phyloP scores from a whole-genome alignment of 129 eudicot genomes.

The Escallonia herrerae region DNA sequence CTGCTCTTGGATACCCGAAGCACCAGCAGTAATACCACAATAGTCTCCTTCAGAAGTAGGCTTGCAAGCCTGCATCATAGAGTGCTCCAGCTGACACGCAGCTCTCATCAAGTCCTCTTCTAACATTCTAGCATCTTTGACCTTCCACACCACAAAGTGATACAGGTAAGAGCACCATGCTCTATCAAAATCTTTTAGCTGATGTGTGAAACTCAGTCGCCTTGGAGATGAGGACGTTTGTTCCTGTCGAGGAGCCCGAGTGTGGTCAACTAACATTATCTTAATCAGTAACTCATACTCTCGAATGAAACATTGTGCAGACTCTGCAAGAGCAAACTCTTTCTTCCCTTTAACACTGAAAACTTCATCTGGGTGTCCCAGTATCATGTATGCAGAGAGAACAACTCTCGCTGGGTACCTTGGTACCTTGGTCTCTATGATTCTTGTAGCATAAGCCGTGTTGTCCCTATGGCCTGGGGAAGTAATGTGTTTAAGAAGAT shows the following conservation, averaged over 20 bases:
- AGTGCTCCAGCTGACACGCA: conserved; percentile 31
- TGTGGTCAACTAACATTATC: background rate
- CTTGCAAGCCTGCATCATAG: conserved; percentile 22
- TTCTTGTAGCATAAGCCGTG: background rate
- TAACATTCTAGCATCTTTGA: conserved; percentile 24
- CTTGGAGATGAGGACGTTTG: background rate
- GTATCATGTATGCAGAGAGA: conserved; percentile 33
- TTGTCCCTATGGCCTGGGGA: conserved; percentile 4
- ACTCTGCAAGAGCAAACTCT: conserved; percentile 18
- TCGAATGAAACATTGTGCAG: conserved; percentile 20
- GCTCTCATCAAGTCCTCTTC: conserved; percentile 34
- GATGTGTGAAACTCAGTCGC: conserved; percentile 9
- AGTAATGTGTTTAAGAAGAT: conserved; percentile 28
- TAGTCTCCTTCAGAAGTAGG: conserved; percentile 13
- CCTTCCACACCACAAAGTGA: conserved; percentile 28
- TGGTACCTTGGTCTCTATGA: conserved; percentile 6
- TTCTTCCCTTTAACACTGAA: conserved; percentile 24
- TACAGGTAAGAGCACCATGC: conserved; percentile 26
- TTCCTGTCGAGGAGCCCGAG: background rate
- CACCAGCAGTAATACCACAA: conserved; percentile 13
- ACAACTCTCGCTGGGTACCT: conserved; percentile 33
- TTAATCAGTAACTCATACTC: conserved; percentile 22
- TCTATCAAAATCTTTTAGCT: conserved; percentile 20
- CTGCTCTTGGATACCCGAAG: conserved; percentile 22
- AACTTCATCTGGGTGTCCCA: conserved; percentile 31